Base-by-base conservation (phyloP, 2,329 filamentous ascomycete genomes). In the Lecanosticta acicola region DNA sequence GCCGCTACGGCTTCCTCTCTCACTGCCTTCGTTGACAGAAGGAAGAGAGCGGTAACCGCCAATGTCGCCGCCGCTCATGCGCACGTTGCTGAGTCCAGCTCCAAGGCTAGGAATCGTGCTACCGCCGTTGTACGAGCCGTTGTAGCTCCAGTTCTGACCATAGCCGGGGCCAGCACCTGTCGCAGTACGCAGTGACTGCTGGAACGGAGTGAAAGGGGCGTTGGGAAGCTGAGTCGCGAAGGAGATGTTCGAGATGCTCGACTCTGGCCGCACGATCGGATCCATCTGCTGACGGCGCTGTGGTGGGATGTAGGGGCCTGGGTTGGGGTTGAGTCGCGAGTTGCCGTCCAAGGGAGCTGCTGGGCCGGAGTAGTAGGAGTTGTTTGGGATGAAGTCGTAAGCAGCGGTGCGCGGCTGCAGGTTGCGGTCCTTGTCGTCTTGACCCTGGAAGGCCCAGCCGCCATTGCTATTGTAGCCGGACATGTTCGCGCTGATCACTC, bases 211-310 rank as follows among this genome's bases (percentile, higher is more conserved):
- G 21, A 5, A 21, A 3, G 21, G 8, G 4, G n/a, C 26, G 14
- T 14, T 13, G 14, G 43, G 40, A 10, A 46, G 19, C 43, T 47
- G 49, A 8, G 39, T 26, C 16, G 21, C 19, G 43, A 52, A 51
- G 3, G 46, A 40, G n/a, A 17, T 32, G 32, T 48, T 51, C 8
- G 40, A 45, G 14, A 44, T 44, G 36, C 43, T 49, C 11, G 49
- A 52, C 43, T 52, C 46, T 4, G 49, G 46, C 9, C 49, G 49
- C n/a, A 46, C 32, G n/a, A 39, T n/a, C 3, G 37, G 39, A 11
- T 43, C 41, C 20, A 14, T 17, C 13, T 24, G 16, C 18, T 33
- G 39, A 14, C 41, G 46, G 16, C 20, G 36, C 29, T 39, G 45
- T 7, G 37, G 35, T 16, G 41, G 41, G 9, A 39, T 16, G 33